Evolutionary conservation across 1,284 basidiomycete genomes (phyloP), one percentile per base, ranked within the genome.

Genomic region (Apiotrichum siamense): DNA sequence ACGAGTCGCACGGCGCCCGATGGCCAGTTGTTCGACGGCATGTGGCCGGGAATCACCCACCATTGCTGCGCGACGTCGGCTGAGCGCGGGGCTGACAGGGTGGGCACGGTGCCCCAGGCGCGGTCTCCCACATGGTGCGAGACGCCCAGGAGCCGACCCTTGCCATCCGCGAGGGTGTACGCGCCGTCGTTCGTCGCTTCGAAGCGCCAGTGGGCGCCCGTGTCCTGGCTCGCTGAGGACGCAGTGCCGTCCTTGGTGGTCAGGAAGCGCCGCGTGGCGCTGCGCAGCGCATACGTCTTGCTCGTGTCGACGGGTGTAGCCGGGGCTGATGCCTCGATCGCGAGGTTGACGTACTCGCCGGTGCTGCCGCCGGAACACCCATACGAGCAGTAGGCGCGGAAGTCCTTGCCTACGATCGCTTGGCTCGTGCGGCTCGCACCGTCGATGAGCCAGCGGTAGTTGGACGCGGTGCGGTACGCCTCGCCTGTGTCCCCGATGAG

Each of bases 401-500:
- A 44, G 31, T 41, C n/a, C 31, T 36, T 40, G 23, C 49, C 49
- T n/a, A 50, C 20, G 17, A 35, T 33, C 21, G n/a, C 7, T 23
- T 44, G 31, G 23, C 20, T 31, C n/a, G 49, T 45, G 12, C 31
- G 25, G 24, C 29, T 45, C n/a, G 9, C 39, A 15, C 27, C 11
- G 44, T 50, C 43, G 36, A 50, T 29, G 29, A 50, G 27, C 43
- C 43, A 50, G 37, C 49, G 43, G 32, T 50, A 50, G 10, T 31
- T 15, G 6, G 43, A 40, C 5, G 90, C 80, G 25, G 87, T 85
- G 52, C 79, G 77, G 35, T 84, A 94, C n/a, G 82, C 79, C 63
- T 91, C 87, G 1, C 91, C 92, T 26, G 97, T 78, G 67, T 98
- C 96, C 53, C 96, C 94, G 49, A 97, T 76, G 17, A 94, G 78